These are phyloP conservation scores for Suillus ampliporus DNA, from an alignment of 768 basidiomycete species.

Conservation along the genomic window DNA sequence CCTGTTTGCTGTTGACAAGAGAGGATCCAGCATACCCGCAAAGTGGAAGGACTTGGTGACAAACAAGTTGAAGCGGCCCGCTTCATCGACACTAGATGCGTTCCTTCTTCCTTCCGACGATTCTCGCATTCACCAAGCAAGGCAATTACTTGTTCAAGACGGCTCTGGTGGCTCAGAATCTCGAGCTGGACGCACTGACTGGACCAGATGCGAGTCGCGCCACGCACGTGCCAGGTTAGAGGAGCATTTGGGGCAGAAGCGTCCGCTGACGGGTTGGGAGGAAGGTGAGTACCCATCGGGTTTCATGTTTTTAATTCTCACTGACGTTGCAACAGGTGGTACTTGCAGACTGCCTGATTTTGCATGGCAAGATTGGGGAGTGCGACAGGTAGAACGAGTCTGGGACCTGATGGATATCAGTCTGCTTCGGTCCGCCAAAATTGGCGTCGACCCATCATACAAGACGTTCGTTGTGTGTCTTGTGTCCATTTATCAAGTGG, in stretches of 20 bases:
- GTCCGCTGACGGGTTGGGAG: slow-evolving; percentile 92
- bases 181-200: slow-evolving; percentile 79
- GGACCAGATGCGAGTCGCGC: slow-evolving; percentile 91
- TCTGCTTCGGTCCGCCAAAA: slow-evolving; percentile 77
- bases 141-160: slow-evolving; percentile 82
- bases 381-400: slow-evolving; percentile 92
- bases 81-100: slow-evolving; percentile 88
- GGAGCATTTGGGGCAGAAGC: slow-evolving; percentile 79
- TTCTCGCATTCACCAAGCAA: slow-evolving; percentile 86
- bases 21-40: slow-evolving; percentile 60
- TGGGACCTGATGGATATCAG: slow-evolving; percentile 96
- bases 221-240: slow-evolving; percentile 88
- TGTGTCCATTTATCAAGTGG: background rate
- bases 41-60: slow-evolving; percentile 70
- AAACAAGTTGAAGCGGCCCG: slow-evolving; percentile 74
- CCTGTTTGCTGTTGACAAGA: slow-evolving; percentile 77
- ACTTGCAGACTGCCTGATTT: slow-evolving; percentile 87
- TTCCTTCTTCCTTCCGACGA: slow-evolving; percentile 93
- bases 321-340: slow-evolving; percentile 54
- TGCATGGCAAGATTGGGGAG: slow-evolving; percentile 93
- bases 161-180: slow-evolving; percentile 68
- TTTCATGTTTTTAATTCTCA: background rate
- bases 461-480: slow-evolving; percentile 69
- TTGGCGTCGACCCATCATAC: slow-evolving; percentile 84
- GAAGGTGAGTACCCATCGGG: slow-evolving; percentile 61